A percentile compares a stretch with the other conserved stretches of the same genome.
Evolutionary conservation across 768 basidiomycete genomes (phyloP).

Genomic region (Sarcomyxa edulis): DNA sequence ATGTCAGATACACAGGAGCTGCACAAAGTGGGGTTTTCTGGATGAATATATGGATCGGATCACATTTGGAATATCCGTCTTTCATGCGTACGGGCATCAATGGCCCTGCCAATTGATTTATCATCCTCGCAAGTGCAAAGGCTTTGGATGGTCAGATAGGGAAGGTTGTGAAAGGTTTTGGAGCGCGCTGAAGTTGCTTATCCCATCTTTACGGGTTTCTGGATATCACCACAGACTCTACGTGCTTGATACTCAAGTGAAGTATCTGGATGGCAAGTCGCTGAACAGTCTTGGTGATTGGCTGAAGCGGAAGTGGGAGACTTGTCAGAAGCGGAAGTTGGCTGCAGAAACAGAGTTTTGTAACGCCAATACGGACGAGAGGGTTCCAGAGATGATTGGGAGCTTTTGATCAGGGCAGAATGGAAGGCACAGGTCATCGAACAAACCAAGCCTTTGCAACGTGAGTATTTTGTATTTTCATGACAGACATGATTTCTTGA

Average conservation of each 20-base stretch:
- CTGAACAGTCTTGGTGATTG: constrained; percentile 3
- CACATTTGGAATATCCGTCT: constrained; percentile 21
- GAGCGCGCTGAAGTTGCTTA: constrained; percentile 11
- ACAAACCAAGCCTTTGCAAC: constrained; percentile 5
- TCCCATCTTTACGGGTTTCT: constrained; percentile 6
- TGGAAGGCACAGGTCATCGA: constrained; percentile 4
- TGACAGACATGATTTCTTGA: too few species aligned
- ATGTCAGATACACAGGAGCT: constrained; percentile 21
- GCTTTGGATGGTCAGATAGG: constrained; percentile 21
- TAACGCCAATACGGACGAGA: too few species aligned
- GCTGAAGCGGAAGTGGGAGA: neutral
- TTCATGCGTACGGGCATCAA: constrained; percentile 31
- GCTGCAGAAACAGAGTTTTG: neutral
- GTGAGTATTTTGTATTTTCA: too few species aligned
- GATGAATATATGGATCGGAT: constrained; percentile 16
- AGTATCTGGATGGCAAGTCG: neutral
- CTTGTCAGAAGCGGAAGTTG: constrained; percentile 1
- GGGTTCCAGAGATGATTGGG: neutral
- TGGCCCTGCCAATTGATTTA: constrained; percentile 28
- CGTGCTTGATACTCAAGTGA: constrained; percentile 5
- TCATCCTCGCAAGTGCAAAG: constrained; percentile 20
- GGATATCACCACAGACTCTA: constrained; percentile 3
- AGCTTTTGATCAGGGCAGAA: constrained; percentile 1
- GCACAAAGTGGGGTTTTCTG: constrained; percentile 15
- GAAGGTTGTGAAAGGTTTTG: constrained; percentile 24